Evolutionary conservation across 2,329 filamentous ascomycete species (phyloP).

Genomic region (Lachnum nothofagi): DNA sequence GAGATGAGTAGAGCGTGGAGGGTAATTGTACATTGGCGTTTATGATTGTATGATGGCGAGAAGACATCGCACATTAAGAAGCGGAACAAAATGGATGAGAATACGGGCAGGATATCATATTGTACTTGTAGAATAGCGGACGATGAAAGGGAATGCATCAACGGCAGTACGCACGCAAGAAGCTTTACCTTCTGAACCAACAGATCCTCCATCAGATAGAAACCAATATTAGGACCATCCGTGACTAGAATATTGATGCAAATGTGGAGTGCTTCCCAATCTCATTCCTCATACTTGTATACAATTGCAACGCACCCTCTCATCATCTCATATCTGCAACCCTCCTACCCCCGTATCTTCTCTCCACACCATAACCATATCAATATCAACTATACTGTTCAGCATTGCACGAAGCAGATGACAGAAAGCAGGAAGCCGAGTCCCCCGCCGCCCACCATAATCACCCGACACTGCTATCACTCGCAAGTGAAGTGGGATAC

Average conservation of each 20-base stretch:
- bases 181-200: no score
- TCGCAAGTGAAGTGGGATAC: constrained; percentile 15
- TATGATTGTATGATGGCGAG: no score
- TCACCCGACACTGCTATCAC: background rate
- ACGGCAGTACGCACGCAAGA: no score
- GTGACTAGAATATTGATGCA: no score
- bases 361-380: background rate
- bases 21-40: constrained; percentile 24
- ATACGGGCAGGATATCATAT: background rate
- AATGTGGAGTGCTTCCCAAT: constrained; percentile 1
- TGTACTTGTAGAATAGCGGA: constrained; percentile 18
- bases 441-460: background rate
- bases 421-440: background rate
- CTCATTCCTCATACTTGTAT: constrained; percentile 1
- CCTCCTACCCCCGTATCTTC: background rate
- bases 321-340: background rate
- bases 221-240: no score
- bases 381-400: constrained; percentile 6
- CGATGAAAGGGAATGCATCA: no score
- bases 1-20: constrained; percentile 41
- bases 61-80: no score
- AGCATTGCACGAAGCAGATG: constrained; percentile 7
- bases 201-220: no score
- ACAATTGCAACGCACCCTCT: background rate
- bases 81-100: background rate